These are phyloP conservation scores for Nyssa sinensis DNA, from an alignment of 148 eudicot genomes.

Conservation along the genomic window DNA sequence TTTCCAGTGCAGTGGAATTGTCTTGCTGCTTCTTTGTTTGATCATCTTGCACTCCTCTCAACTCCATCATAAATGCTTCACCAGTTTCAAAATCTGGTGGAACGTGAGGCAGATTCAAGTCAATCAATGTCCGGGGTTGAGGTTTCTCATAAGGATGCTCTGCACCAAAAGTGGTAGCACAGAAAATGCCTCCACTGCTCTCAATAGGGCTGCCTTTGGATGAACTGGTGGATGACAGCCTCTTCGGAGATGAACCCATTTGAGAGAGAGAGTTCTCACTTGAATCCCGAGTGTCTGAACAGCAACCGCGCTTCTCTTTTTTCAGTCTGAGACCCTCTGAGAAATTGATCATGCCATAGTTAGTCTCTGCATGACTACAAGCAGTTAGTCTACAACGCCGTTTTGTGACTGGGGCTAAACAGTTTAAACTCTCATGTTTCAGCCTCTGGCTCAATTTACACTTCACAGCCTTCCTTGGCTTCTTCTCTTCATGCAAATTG, in stretches of 20 bases:
- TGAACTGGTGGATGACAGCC: slow-evolving; percentile 19
- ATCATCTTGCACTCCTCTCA: not conserved
- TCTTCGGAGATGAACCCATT: slow-evolving; percentile 18
- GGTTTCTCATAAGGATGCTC: slow-evolving; percentile 19
- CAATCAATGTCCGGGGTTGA: slow-evolving; percentile 24
- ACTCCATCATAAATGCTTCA: not conserved
- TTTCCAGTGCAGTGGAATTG: not conserved
- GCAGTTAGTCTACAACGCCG: slow-evolving; percentile 25
- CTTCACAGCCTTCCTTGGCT: slow-evolving; percentile 22
- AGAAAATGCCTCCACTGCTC: slow-evolving; percentile 17
- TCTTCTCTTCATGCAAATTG: slow-evolving; percentile 13
- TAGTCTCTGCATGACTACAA: slow-evolving; percentile 16
- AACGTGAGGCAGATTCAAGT: slow-evolving; percentile 39
- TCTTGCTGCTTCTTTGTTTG: slow-evolving; percentile 2
- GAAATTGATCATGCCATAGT: not conserved
- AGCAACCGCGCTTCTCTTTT: slow-evolving; percentile 23
- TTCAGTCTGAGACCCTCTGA: slow-evolving; percentile 6
- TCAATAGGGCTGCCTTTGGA: slow-evolving; percentile 29
- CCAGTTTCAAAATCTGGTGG: slow-evolving; percentile 31
- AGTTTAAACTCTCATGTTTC: slow-evolving; percentile 19
- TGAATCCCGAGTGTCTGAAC: slow-evolving; percentile 22
- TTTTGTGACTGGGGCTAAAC: slow-evolving; percentile 26
- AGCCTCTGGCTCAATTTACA: not conserved
- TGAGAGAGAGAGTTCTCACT: slow-evolving; percentile 11
- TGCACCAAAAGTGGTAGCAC: slow-evolving; percentile 6